Conservation (phyloP, 1,284 basidiomycete species). For the Macrocybe sp. region DNA sequence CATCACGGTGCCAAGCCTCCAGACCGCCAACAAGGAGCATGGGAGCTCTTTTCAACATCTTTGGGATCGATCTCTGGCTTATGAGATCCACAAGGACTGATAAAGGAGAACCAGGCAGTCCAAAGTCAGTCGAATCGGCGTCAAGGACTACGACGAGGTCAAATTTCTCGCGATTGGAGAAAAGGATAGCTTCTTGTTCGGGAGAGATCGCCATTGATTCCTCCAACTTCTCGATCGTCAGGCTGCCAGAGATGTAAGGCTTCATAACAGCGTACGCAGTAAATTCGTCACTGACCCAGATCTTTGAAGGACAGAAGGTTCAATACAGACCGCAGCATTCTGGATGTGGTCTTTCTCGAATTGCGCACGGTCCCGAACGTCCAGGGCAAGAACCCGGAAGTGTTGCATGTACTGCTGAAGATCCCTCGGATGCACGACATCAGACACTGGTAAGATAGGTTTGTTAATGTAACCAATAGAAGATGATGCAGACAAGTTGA, state of each 20-base stretch:
- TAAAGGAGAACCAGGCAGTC: slow-evolving; percentile 45
- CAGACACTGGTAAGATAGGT: slow-evolving; percentile 38
- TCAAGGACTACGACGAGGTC: slow-evolving; percentile 93
- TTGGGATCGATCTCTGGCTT: slow-evolving; percentile 68
- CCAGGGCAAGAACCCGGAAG: slow-evolving; percentile 74
- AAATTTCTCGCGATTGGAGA: slow-evolving; percentile 80
- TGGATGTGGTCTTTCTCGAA: slow-evolving; percentile 74
- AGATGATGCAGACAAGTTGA: slow-evolving; percentile 24
- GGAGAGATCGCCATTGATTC: slow-evolving; percentile 73
- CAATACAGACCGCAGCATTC: slow-evolving; percentile 78
- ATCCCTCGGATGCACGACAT: slow-evolving; percentile 55
- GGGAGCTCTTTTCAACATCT: slow-evolving; percentile 73
- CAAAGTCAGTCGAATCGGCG: slow-evolving; percentile 57
- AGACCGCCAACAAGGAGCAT: slow-evolving; percentile 85
- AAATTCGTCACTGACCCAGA: slow-evolving; percentile 48
- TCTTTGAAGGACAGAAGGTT: slow-evolving; percentile 72
- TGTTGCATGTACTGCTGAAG: slow-evolving; percentile 59
- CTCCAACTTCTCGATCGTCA: slow-evolving; percentile 69
- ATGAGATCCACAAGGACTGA: slow-evolving; percentile 63
- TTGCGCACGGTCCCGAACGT: slow-evolving; percentile 75
- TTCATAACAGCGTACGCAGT: slow-evolving; percentile 10
- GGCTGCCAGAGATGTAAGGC: slow-evolving; percentile 34
- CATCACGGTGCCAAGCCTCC: slow-evolving; percentile 74
- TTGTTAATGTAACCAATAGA: slow-evolving; percentile 17
- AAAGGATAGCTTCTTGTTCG: slow-evolving; percentile 64